Evolutionary conservation across 1,284 basidiomycete species (phyloP), one percentile per base, ranked within the genome.

Genomic region (Naganishia liquefaciens): DNA sequence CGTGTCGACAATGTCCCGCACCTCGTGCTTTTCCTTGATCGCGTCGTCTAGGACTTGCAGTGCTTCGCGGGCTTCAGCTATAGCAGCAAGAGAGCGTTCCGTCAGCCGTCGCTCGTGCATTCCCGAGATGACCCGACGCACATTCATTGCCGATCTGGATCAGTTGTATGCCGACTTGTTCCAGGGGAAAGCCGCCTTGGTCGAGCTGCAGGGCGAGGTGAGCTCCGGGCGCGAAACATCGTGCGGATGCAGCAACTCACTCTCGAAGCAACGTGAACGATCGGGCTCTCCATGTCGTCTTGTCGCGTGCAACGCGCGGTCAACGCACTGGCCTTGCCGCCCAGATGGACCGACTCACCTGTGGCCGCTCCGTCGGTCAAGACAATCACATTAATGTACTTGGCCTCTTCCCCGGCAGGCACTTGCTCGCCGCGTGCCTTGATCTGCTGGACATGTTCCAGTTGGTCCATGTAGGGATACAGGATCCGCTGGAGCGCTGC

Each of bases 131-230:
- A 1, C 13, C 51, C 5, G 54, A 64, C 61, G 64, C 43, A 68
- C 75, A 75, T 57, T 75, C 75, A 46, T 76, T 68, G 6, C 79
- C 77, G 30, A 80, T 73, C 66, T 80, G 80, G 27, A 81, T 66
- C 62, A 81, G 75, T 66, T 79, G 76, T 27, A 81, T 72, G 44
- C 79, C 78, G 9, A 81, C 70, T 71, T 81, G 80, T 27, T 72
- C 69, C 2, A 77, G 67, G 1, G 79, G 79, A 55, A 73, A 79
- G 43, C 74, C 70, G 7, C 76, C 74, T n/a, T 70, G 60, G 67
- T 81, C 79, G 17, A 81, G 74, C 70, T 74, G 55, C 23, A 21
- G 17, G 23, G 1, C 25, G 10, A 43, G 46, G 5, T 55, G 23
- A 27, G 44, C 6, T 44, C 17, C 13, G 50, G 30, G n/a, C 19